A percentile compares a stretch with the other conserved stretches of the same genome.
These are phyloP conservation scores for Boletales sp. DNA, from an alignment of 768 basidiomycete genomes.

Conservation along the genomic window DNA sequence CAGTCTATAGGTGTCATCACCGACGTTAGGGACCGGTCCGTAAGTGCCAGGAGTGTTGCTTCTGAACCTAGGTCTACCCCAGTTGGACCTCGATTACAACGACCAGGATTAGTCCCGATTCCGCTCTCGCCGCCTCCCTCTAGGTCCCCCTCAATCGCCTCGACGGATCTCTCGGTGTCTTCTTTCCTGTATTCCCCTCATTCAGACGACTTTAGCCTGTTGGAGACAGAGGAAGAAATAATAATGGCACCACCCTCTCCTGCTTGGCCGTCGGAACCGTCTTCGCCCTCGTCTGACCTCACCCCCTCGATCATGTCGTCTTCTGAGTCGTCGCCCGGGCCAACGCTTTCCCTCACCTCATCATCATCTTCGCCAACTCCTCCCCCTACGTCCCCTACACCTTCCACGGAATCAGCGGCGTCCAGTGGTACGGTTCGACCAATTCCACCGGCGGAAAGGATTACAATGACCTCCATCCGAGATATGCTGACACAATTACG, in stretches of 20 bases:
- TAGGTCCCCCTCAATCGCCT: conserved; percentile 39
- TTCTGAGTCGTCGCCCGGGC: conserved; percentile 32
- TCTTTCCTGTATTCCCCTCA: conserved; percentile 63
- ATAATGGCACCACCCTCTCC: conserved; percentile 31
- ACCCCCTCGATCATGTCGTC: conserved; percentile 34
- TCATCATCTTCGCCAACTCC: conserved; percentile 32
- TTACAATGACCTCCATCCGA: conserved; percentile 43
- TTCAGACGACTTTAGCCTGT: conserved; percentile 61
- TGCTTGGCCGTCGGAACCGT: conserved; percentile 33
- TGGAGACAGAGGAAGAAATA: conserved; percentile 34
- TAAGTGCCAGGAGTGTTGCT: conserved; percentile 42
- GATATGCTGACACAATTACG: conserved; percentile 56
- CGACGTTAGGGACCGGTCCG: conserved; percentile 39
- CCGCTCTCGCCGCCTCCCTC: conserved; percentile 42
- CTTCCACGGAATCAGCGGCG: conserved; percentile 28
- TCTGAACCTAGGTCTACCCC: conserved; percentile 30
- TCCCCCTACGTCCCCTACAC: conserved; percentile 35
- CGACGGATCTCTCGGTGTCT: conserved; percentile 34
- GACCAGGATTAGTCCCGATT: conserved; percentile 28
- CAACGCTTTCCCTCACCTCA: conserved; percentile 39
- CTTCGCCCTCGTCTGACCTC: conserved; percentile 24
- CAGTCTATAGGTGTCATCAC: conserved; percentile 45
- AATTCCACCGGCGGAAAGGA: conserved; percentile 19
- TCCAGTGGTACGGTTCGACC: conserved; percentile 36
- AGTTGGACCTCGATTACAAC: conserved; percentile 21